A percentile compares a stretch with the other conserved stretches of the same genome.
phyloP scores from a whole-genome alignment of 495 filamentous ascomycete species.

The Entonaema liquescens region DNA sequence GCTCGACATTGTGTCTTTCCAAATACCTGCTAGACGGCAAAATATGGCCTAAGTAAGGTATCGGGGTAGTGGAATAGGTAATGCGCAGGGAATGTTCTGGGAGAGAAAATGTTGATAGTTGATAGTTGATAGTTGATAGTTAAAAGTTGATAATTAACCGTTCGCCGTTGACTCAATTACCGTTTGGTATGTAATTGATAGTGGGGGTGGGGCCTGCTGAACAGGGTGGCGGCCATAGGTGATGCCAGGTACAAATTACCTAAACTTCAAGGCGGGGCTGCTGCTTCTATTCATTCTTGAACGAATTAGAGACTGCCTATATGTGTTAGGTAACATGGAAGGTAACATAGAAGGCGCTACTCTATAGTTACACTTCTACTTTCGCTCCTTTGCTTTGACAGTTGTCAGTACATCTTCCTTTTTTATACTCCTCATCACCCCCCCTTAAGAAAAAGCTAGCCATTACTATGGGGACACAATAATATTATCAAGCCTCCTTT shows the following conservation, averaged over 20 bases:
- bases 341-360: neutral
- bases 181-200: neutral
- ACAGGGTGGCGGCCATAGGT: neutral
- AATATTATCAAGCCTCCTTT: neutral
- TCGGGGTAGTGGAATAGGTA: too few relatives aligned
- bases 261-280: conserved; percentile 2
- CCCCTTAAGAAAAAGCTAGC: neutral
- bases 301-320: neutral
- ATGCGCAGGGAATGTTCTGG: neutral
- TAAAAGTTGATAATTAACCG: neutral
- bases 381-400: neutral
- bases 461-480: neutral
- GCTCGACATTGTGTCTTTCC: conserved; percentile 71
- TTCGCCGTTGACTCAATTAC: neutral
- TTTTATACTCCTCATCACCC: neutral
- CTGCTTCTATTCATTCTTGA: neutral
- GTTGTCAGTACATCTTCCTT: neutral
- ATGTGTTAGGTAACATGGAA: too few relatives aligned
- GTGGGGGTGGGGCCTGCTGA: conserved; percentile 8
- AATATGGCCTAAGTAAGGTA: too few relatives aligned
- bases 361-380: neutral
- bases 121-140: neutral
- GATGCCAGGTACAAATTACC: neutral
- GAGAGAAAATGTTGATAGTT: neutral
- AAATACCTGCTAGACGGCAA: too few relatives aligned